These are phyloP conservation scores for Grigorovia yakushimaensis DNA, from an alignment of 805 yeast genomes.

Conservation along the genomic window DNA sequence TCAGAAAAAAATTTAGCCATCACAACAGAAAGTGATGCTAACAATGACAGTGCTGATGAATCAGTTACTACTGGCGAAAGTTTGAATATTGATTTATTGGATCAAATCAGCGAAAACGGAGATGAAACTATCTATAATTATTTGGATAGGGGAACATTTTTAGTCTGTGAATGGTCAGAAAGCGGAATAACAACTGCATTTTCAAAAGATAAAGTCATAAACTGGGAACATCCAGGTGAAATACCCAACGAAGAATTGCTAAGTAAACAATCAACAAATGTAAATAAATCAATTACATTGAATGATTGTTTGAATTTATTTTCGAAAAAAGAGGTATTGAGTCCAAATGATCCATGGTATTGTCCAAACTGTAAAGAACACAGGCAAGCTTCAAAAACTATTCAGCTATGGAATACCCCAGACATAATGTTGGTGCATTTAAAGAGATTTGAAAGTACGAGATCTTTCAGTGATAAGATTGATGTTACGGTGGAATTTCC, in stretches of 20 bases:
- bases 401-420: constrained; percentile 90
- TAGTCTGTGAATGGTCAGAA: constrained; percentile 61
- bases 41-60: not conserved
- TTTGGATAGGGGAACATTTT: constrained; percentile 25
- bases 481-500: constrained; percentile 82
- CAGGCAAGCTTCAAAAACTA: constrained; percentile 80
- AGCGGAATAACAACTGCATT: constrained; percentile 44
- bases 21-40: not conserved
- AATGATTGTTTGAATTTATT: constrained; percentile 69
- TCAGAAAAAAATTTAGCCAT: not conserved
- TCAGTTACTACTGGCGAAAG: not conserved
- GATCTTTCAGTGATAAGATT: constrained; percentile 83
- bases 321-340: constrained; percentile 72
- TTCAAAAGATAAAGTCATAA: constrained; percentile 39
- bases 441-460: constrained; percentile 78
- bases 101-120: not conserved
- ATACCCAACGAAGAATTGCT: constrained; percentile 49
- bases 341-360: constrained; percentile 87
- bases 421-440: constrained; percentile 83
- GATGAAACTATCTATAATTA: not conserved
- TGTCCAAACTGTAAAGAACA: constrained; percentile 87
- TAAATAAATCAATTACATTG: constrained; percentile 41
- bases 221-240: constrained; percentile 45
- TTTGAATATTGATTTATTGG: not conserved
- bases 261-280: constrained; percentile 22